phyloP scores from a whole-genome alignment of 768 basidiomycete species.

The Sistotremastrum suecicum region DNA sequence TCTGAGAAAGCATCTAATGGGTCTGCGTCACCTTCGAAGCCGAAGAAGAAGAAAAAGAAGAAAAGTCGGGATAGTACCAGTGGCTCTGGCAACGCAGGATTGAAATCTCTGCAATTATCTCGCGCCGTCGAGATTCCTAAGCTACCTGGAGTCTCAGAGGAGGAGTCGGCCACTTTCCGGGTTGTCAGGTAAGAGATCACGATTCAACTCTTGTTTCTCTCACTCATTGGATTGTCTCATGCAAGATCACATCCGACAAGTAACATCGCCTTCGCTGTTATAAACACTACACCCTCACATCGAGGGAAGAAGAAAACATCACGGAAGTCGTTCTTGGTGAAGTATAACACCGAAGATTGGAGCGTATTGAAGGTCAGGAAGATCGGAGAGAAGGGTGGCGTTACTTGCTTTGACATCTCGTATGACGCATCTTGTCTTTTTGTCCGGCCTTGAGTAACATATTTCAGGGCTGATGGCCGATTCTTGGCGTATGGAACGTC shows the following conservation, averaged over 20 bases:
- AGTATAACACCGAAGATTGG: slow-evolving; percentile 67
- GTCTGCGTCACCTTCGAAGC: slow-evolving; percentile 18
- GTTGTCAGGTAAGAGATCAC: slow-evolving; percentile 33
- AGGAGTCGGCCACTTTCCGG: slow-evolving; percentile 43
- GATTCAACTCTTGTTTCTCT: neutral
- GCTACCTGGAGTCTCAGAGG: slow-evolving; percentile 20
- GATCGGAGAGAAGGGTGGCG: slow-evolving; percentile 50
- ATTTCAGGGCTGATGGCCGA: slow-evolving; percentile 58
- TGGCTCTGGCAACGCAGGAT: slow-evolving; percentile 3
- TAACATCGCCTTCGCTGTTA: slow-evolving; percentile 48
- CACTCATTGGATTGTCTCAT: neutral
- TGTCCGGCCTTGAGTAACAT: neutral
- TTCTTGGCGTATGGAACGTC: slow-evolving; percentile 79
- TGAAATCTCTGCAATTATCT: slow-evolving; percentile 25
- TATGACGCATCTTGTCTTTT: slow-evolving; percentile 18
- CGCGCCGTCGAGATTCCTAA: slow-evolving; percentile 41
- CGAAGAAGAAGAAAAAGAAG: slow-evolving; percentile 20
- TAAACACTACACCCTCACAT: slow-evolving; percentile 56
- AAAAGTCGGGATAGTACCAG: slow-evolving; percentile 26
- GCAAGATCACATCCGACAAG: slow-evolving; percentile 45
- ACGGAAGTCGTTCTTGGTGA: slow-evolving; percentile 49
- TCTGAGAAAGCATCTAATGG: neutral
- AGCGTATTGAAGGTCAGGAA: slow-evolving; percentile 50
- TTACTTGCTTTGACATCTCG: slow-evolving; percentile 89
- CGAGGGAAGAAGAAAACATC: slow-evolving; percentile 37